A percentile compares a stretch with the other conserved stretches of the same genome.
These are phyloP conservation scores for Cymbopogon flexuosus DNA, from an alignment of 202 grass and related monocot species.

Conservation along the genomic window DNA sequence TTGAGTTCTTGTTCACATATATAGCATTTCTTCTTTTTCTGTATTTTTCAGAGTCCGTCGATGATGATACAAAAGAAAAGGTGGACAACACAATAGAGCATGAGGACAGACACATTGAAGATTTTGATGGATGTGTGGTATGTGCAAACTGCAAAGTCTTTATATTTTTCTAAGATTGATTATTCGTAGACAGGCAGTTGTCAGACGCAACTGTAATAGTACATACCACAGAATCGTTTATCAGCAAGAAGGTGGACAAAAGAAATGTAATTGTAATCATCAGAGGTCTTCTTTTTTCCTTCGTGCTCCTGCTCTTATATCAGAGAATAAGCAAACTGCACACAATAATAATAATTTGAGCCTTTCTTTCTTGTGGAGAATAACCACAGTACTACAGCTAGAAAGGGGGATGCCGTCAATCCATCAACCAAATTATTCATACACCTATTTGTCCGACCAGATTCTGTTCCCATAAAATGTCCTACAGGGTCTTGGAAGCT, in stretches of 20 bases:
- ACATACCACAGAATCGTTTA: slow-evolving; percentile 78
- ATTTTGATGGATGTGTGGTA: slow-evolving; percentile 93
- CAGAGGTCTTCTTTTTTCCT: slow-evolving; percentile 36
- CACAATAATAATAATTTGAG: slow-evolving; percentile 34
- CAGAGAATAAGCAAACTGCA: slow-evolving; percentile 86
- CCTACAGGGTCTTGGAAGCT: neutral
- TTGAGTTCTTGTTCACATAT: slow-evolving; percentile 4
- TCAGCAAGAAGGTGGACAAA: slow-evolving; percentile 90
- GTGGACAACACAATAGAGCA: slow-evolving; percentile 1
- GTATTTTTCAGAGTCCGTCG: slow-evolving; percentile 23
- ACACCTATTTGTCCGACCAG: neutral
- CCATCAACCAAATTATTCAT: neutral
- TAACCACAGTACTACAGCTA: slow-evolving; percentile 1
- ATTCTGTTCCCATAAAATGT: neutral
- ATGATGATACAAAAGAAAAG: slow-evolving; percentile 22
- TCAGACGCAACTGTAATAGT: neutral
- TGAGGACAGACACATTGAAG: slow-evolving; percentile 50
- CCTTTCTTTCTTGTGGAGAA: neutral
- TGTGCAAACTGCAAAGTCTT: slow-evolving; percentile 19
- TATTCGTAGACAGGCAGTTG: neutral
- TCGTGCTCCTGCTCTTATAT: slow-evolving; percentile 76
- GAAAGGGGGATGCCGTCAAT: neutral
- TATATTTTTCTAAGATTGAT: neutral
- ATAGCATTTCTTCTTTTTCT: slow-evolving; percentile 10
- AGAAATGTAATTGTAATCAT: slow-evolving; percentile 85